Evolutionary conservation across 306 rosid species (phyloP).

Genomic region (Psophocarpus tetragonolobus): DNA sequence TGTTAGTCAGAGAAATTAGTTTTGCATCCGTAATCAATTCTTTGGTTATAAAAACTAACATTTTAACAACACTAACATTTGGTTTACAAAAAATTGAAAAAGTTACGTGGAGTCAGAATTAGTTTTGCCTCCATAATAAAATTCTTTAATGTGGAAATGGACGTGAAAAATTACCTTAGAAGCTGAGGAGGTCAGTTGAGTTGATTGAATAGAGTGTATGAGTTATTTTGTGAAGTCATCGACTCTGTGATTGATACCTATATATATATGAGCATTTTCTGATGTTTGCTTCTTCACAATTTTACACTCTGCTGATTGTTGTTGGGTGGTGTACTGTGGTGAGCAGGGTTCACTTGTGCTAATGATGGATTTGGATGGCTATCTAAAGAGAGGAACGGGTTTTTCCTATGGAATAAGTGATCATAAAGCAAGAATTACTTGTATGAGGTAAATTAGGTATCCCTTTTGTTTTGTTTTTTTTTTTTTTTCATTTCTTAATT

Average conservation of each 20-base stretch:
- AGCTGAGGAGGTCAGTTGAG: too few species aligned
- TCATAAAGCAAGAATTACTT: constrained; percentile 78
- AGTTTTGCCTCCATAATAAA: neutral
- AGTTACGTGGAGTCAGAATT: too few species aligned
- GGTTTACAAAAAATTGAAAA: too few species aligned
- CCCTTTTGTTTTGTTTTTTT: neutral
- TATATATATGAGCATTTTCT: neutral
- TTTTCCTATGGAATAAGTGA: constrained; percentile 28
- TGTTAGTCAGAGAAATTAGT: too few species aligned
- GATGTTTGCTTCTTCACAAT: neutral
- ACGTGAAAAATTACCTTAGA: too few species aligned
- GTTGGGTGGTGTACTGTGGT: constrained; percentile 14
- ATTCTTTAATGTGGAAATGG: neutral
- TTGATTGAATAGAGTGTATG: too few species aligned
- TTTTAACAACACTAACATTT: too few species aligned
- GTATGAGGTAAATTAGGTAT: constrained; percentile 61
- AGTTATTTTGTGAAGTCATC: too few species aligned
- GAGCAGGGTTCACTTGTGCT: constrained; percentile 59
- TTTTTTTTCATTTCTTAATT: neutral
- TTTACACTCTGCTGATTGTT: constrained; percentile 28
- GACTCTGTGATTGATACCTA: too few species aligned
- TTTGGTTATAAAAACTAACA: too few species aligned
- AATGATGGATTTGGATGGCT: constrained; percentile 33
- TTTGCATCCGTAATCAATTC: neutral
- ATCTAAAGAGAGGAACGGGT: constrained; percentile 9